These are phyloP conservation scores for Ceratobasidium sp. DNA, from an alignment of 1,284 basidiomycete species.

Conservation along the genomic window DNA sequence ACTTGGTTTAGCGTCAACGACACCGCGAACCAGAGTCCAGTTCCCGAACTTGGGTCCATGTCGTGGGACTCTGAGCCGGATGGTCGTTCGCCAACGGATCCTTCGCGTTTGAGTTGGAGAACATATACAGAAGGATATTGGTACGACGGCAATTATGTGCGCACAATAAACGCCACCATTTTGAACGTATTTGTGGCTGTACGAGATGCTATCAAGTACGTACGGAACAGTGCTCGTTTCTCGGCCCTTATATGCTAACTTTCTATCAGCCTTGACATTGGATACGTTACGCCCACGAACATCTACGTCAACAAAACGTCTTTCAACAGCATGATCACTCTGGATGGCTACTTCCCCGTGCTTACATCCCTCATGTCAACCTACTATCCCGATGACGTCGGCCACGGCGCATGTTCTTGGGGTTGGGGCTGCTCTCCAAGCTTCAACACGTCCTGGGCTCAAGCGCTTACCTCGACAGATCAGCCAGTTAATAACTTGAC, in stretches of 20 bases:
- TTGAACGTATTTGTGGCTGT: conserved; percentile 4
- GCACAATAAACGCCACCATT: conserved; percentile 2
- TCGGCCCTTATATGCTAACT: neutral
- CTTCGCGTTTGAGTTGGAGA: neutral
- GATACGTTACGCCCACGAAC: neutral
- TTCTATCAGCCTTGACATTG: neutral
- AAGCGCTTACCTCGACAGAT: neutral
- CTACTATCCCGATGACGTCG: neutral
- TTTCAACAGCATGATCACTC: neutral
- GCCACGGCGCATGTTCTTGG: neutral
- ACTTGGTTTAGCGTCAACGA: neutral
- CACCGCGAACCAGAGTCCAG: neutral
- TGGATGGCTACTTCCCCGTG: neutral
- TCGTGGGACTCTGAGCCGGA: conserved; percentile 6
- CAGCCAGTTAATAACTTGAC: conserved; percentile 8
- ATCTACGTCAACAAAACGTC: conserved; percentile 11
- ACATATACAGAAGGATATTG: neutral
- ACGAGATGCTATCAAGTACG: conserved; percentile 20
- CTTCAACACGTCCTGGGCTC: conserved; percentile 13
- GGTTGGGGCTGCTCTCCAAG: conserved; percentile 9
- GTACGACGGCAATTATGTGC: neutral
- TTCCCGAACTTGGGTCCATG: neutral
- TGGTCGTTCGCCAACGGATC: neutral
- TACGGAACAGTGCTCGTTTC: neutral
- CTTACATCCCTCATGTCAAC: neutral